Conservation (phyloP, 1,284 basidiomycete genomes). For the Sanghuangporus weigelae region DNA sequence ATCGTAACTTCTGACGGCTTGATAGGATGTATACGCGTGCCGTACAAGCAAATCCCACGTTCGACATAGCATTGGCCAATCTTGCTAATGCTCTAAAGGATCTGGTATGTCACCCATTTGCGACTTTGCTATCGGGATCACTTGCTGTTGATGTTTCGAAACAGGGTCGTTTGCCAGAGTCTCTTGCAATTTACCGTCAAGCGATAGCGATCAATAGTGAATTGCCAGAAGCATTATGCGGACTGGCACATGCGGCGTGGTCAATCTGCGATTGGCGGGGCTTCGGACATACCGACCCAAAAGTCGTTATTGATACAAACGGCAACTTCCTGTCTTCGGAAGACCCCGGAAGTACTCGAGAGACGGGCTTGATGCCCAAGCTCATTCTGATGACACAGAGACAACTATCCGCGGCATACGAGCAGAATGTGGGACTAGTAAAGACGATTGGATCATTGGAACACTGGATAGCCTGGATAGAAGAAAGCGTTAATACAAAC, state of each 20-base stretch:
- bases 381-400: slow-evolving; percentile 41
- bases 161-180: slow-evolving; percentile 46
- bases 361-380: slow-evolving; percentile 40
- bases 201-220: slow-evolving; percentile 48
- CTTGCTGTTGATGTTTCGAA: slow-evolving; percentile 20
- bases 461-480: slow-evolving; percentile 43
- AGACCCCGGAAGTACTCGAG: slow-evolving; percentile 18
- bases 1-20: slow-evolving; percentile 12
- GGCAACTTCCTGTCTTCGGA: slow-evolving; percentile 22
- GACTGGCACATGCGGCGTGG: slow-evolving; percentile 46
- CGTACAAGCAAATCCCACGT: slow-evolving; percentile 48
- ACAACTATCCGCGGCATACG: slow-evolving; percentile 40
- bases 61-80: slow-evolving; percentile 58
- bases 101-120: slow-evolving; percentile 28
- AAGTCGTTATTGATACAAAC: slow-evolving; percentile 22
- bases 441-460: slow-evolving; percentile 30
- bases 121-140: background rate
- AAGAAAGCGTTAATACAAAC: slow-evolving; percentile 26
- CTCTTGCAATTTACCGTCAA: slow-evolving; percentile 48
- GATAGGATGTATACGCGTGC: slow-evolving; percentile 43
- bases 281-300: slow-evolving; percentile 30
- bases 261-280: slow-evolving; percentile 55
- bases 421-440: slow-evolving; percentile 37
- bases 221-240: slow-evolving; percentile 55
- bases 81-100: slow-evolving; percentile 58